phyloP scores from a whole-genome alignment of 2,329 filamentous ascomycete species.

The Metarhizium humberi region DNA sequence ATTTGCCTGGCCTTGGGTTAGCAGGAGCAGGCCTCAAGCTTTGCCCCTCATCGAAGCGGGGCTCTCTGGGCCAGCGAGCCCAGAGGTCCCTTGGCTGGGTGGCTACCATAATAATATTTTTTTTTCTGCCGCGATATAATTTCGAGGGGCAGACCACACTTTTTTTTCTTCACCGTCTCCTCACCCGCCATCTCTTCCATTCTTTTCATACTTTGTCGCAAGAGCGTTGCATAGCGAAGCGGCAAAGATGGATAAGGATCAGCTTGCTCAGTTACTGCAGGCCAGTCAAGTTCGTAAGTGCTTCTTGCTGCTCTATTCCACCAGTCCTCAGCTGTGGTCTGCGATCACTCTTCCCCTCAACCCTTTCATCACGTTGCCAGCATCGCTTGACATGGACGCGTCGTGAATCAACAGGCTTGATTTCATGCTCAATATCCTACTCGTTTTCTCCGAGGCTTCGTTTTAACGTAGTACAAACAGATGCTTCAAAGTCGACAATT shows the following conservation, averaged over 20 bases:
- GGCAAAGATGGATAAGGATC: constrained; percentile 42
- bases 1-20: no score
- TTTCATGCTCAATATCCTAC: neutral
- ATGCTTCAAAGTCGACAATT: neutral
- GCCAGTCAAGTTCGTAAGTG: constrained; percentile 77
- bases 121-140: constrained; percentile 9
- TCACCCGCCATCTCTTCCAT: neutral
- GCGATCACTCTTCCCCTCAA: neutral
- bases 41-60: constrained; percentile 7
- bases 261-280: constrained; percentile 80
- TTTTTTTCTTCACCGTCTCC: constrained; percentile 7
- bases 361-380: neutral
- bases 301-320: neutral
- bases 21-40: no score
- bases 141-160: constrained; percentile 4
- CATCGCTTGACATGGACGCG: neutral
- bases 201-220: constrained; percentile 7
- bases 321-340: no score
- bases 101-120: constrained; percentile 6
- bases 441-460: neutral
- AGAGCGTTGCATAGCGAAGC: constrained; percentile 6
- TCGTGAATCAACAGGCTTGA: neutral
- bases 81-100: constrained; percentile 1
- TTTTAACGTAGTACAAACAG: neutral
- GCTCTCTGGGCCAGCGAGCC: neutral